These are phyloP conservation scores for Candida glucosophila DNA, from an alignment of 1,139 yeast species.

Conservation along the genomic window DNA sequence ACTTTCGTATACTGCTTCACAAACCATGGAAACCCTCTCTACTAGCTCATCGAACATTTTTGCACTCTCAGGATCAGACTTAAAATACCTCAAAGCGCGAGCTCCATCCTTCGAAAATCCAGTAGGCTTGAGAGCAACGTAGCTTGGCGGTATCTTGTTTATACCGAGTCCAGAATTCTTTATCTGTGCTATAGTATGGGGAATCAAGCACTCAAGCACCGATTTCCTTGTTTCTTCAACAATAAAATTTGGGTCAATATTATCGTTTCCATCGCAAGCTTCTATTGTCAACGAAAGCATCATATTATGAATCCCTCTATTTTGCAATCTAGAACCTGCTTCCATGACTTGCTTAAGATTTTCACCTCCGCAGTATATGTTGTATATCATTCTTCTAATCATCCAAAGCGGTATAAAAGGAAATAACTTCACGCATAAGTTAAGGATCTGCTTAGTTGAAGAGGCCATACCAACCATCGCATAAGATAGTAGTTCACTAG, in stretches of 20 bases:
- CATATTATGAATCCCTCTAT: conserved; percentile 83
- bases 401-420: conserved; percentile 69
- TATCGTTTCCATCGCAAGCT: conserved; percentile 71
- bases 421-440: conserved; percentile 55
- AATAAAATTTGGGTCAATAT: conserved; percentile 55
- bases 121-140: conserved; percentile 89
- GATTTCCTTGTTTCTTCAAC: conserved; percentile 62
- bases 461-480: conserved; percentile 64
- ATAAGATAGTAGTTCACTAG: conserved; percentile 47
- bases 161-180: conserved; percentile 37
- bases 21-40: conserved; percentile 51
- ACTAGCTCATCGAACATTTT: conserved; percentile 54
- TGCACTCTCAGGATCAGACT: conserved; percentile 33
- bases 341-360: conserved; percentile 56
- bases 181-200: conserved; percentile 53
- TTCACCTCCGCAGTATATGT: conserved; percentile 89
- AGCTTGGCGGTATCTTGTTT: conserved; percentile 67
- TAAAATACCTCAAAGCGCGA: conserved; percentile 57
- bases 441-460: conserved; percentile 50
- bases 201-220: conserved; percentile 60
- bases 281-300: conserved; percentile 91
- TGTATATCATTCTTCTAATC: conserved; percentile 67
- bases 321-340: conserved; percentile 59
- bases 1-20: conserved; percentile 48
- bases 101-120: conserved; percentile 78